These are phyloP conservation scores for Aspergillus flavus DNA, from an alignment of 2,329 filamentous ascomycete species.

Conservation along the genomic window DNA sequence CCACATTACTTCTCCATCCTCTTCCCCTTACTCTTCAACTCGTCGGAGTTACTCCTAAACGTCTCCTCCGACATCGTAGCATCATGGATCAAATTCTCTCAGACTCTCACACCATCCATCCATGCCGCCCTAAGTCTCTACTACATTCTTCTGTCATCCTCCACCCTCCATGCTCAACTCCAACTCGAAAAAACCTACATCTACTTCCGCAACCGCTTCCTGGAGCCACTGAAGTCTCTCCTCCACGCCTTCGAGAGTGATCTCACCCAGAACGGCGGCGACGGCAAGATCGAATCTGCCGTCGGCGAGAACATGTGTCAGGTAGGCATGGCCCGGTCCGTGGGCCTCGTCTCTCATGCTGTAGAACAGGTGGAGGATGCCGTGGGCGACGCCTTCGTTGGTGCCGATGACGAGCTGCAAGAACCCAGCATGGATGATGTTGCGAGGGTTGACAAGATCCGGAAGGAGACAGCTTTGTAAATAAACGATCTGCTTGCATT, in stretches of 20 bases:
- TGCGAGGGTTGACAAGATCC: conserved; percentile 29
- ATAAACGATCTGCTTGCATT: neutral
- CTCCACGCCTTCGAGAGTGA: conserved; percentile 38
- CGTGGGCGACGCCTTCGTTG: conserved; percentile 31
- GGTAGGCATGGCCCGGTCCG: conserved; percentile 38
- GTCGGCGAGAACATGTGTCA: conserved; percentile 39
- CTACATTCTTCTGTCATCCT: conserved; percentile 57
- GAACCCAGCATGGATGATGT: conserved; percentile 35
- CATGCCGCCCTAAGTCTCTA: conserved; percentile 62
- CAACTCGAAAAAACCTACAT: conserved; percentile 44
- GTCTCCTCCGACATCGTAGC: conserved; percentile 40
- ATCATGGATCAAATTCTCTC: conserved; percentile 54
- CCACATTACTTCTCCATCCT: conserved; percentile 44
- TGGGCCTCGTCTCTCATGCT: conserved; percentile 35
- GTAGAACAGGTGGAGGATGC: conserved; percentile 41
- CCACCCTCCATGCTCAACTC: conserved; percentile 50
- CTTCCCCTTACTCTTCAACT: conserved; percentile 56
- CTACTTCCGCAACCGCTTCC: conserved; percentile 36
- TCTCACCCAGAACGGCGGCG: conserved; percentile 37
- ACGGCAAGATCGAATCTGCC: conserved; percentile 36
- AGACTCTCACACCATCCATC: conserved; percentile 51
- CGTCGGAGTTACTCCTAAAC: conserved; percentile 46
- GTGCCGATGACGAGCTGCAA: conserved; percentile 29
- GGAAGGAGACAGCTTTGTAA: conserved; percentile 24
- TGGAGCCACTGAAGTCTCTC: conserved; percentile 35